Evolutionary conservation across 805 yeast species (phyloP), one percentile per base, ranked within the genome.

Genomic region (Pichia nakasei): DNA sequence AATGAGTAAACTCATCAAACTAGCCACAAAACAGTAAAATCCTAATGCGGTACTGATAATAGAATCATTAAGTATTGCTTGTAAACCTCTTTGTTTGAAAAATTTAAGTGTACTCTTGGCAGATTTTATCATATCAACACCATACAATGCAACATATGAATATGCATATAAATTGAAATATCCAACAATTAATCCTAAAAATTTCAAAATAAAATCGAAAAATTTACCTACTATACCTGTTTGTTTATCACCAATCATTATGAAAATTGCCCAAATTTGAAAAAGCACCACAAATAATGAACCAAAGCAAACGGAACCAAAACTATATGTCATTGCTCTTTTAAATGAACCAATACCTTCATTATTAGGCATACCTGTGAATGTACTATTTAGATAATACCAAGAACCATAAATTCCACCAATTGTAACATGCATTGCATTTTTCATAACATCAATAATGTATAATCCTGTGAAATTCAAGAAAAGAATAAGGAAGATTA

Each of bases 361-460:
- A 68, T 75, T 73, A 54, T 61, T 75, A 29, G 95, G 95, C 20
- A 89, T 76, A 44, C 73, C 75, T 18, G 84, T 74, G 29, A 45
- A 53, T 9, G 55, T 45, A 22, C 48, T 48, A 86, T 77, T 34
- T 57, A 82, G 69, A 60, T 86, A 89, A 63, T 85, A 88, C 96
- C 96, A 88, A 5, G 91, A 77, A n/a, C 96, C 96, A 59, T 76
- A 89, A 29, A 87, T 79, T 20, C 95, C 95, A 29, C 93, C 75
- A 40, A 86, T 80, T 1, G 93, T 78, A 21, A 82, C 82, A 57
- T 89, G 94, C 39, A 88, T 79, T 12, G 85, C 73, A 54, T 83
- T 87, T 66, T 80, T 80, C 49, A 85, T 68, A 19, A 87, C 93
- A 61, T 87, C 96, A 18, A 89, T 72, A 47, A 86, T 82, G 60